Percentiles rank a stretch among this genome's conserved stretches.
Conservation (phyloP, 2,329 filamentous ascomycete species). For the Arthrinium puccinioides region DNA sequence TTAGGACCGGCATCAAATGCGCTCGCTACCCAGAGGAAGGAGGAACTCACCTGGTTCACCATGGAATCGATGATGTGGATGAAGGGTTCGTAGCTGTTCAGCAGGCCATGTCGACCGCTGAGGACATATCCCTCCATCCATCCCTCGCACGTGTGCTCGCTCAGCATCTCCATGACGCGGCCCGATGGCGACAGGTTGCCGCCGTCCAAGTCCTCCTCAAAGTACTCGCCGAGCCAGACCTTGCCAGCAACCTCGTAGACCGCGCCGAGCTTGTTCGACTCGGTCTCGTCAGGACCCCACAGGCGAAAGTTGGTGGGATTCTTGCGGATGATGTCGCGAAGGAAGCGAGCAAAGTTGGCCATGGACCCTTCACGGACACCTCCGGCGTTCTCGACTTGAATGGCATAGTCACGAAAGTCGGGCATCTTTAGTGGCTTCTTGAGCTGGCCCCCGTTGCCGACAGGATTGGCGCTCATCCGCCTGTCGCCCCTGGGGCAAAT, state of each 20-base stretch:
- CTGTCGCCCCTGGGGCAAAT: slow-evolving; percentile 58
- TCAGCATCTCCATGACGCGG: slow-evolving; percentile 79
- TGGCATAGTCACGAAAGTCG: slow-evolving; percentile 61
- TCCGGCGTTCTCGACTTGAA: slow-evolving; percentile 55
- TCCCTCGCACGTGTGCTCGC: slow-evolving; percentile 71
- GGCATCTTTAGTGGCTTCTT: slow-evolving; percentile 62
- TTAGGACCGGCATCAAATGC: too few relatives aligned
- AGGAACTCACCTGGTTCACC: slow-evolving; percentile 58
- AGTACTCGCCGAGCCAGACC: slow-evolving; percentile 73
- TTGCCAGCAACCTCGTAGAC: slow-evolving; percentile 72
- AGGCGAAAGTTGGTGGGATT: slow-evolving; percentile 66
- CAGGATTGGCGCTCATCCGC: slow-evolving; percentile 72
- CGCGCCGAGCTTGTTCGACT: slow-evolving; percentile 68
- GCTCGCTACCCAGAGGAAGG: background rate
- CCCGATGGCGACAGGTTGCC: slow-evolving; percentile 64
- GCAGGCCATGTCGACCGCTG: slow-evolving; percentile 65
- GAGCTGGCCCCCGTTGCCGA: slow-evolving; percentile 64
- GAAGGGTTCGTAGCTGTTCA: slow-evolving; percentile 79
- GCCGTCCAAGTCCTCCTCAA: slow-evolving; percentile 67
- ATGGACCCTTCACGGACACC: slow-evolving; percentile 54
- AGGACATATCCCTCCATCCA: slow-evolving; percentile 77
- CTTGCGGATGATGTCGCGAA: slow-evolving; percentile 58
- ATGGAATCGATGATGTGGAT: slow-evolving; percentile 80
- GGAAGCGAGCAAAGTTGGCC: slow-evolving; percentile 59
- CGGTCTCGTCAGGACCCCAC: slow-evolving; percentile 74